Evolutionary conservation across 148 eudicot genomes (phyloP).

Genomic region (Vaccinium vitisidaea): DNA sequence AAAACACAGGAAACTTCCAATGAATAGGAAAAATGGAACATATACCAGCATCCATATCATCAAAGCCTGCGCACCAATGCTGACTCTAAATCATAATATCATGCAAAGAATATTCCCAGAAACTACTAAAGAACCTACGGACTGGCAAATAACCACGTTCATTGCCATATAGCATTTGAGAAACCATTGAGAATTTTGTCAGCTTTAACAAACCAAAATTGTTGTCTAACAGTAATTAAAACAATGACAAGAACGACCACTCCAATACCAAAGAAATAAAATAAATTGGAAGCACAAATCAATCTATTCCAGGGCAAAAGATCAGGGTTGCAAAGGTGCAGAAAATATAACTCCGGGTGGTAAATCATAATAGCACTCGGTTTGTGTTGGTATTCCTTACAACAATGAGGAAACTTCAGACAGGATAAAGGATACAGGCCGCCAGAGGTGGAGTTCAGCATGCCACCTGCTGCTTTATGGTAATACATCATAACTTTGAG

Average conservation of each 20-base stretch:
- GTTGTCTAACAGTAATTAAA: no score
- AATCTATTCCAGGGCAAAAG: neutral
- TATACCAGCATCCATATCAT: no score
- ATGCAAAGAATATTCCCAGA: neutral
- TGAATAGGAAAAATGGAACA: neutral
- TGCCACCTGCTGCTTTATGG: neutral
- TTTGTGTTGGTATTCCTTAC: neutral
- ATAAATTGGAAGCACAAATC: neutral
- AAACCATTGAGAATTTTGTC: neutral
- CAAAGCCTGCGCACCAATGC: neutral
- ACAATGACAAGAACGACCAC: neutral
- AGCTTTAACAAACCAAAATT: neutral
- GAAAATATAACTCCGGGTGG: neutral
- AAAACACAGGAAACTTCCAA: neutral
- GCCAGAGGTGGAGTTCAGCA: neutral
- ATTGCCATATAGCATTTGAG: neutral
- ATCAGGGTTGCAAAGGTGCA: neutral
- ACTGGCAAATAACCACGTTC: neutral
- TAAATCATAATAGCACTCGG: neutral
- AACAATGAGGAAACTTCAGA: constrained; percentile 4
- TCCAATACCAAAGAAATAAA: neutral
- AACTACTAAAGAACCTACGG: neutral
- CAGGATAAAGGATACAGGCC: neutral
- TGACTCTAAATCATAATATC: no score
- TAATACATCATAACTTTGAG: neutral